Evolutionary conservation across 106 monocot species (phyloP).

Genomic region (Acorus gramineus): DNA sequence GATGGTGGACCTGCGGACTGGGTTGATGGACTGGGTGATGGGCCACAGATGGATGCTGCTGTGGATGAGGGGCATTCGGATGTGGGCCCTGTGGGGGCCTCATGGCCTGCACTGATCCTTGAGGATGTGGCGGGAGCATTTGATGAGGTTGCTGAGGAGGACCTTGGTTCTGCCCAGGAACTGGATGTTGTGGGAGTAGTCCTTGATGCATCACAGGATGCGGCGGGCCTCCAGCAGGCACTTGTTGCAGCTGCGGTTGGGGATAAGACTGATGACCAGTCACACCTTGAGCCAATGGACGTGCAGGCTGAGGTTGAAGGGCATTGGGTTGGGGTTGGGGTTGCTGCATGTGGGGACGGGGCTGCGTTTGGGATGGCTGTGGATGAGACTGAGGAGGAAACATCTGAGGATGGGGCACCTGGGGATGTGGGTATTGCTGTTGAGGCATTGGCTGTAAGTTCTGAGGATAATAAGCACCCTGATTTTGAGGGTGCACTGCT

Average conservation of each 20-base stretch:
- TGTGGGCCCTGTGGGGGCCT: constrained; percentile 20
- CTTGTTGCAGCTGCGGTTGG: constrained; percentile 33
- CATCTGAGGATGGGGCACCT: constrained; percentile 12
- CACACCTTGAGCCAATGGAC: constrained; percentile 31
- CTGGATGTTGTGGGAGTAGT: constrained; percentile 14
- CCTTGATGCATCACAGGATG: constrained; percentile 37
- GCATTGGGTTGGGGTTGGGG: constrained; percentile 16
- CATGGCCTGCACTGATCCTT: constrained; percentile 32
- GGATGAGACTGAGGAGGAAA: constrained; percentile 20
- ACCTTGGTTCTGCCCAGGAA: constrained; percentile 33
- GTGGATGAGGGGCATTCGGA: constrained; percentile 18
- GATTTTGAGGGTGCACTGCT: too few relatives aligned
- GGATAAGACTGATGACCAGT: constrained; percentile 71
- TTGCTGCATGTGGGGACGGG: constrained; percentile 17
- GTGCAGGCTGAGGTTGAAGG: constrained; percentile 20
- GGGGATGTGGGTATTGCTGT: constrained; percentile 21
- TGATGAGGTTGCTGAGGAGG: constrained; percentile 39
- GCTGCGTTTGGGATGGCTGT: constrained; percentile 10
- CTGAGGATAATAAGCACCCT: neutral
- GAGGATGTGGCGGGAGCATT: constrained; percentile 30
- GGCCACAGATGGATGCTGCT: constrained; percentile 12
- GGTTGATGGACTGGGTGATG: constrained; percentile 17
- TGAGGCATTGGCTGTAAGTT: constrained; percentile 14
- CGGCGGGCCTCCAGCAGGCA: constrained; percentile 18
- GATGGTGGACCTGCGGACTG: constrained; percentile 28